phyloP scores from a whole-genome alignment of 2,329 filamentous ascomycete species.

The Sclerotinia sclerotiorum region DNA sequence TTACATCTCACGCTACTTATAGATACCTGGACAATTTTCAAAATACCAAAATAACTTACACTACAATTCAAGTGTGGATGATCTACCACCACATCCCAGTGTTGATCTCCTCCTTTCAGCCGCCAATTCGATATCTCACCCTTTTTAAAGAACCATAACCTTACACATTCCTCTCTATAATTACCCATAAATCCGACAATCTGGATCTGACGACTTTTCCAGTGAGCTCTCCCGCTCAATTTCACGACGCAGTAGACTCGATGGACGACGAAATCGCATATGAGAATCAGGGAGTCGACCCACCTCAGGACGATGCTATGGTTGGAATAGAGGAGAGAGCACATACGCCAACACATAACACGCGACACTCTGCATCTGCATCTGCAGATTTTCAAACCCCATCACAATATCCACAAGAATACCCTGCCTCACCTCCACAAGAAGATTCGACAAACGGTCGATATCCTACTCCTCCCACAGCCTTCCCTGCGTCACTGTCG shows the following conservation, averaged over 20 bases:
- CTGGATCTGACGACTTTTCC: slow-evolving; percentile 55
- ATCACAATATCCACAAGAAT: slow-evolving; percentile 36
- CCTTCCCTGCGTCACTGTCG: slow-evolving; percentile 39
- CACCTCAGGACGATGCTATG: slow-evolving; percentile 36
- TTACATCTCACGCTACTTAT: not conserved
- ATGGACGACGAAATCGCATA: slow-evolving; percentile 51
- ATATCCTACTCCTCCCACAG: slow-evolving; percentile 41
- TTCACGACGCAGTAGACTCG: slow-evolving; percentile 52
- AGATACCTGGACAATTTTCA: slow-evolving; percentile 4
- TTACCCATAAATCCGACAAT: slow-evolving; percentile 37
- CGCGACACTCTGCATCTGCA: slow-evolving; percentile 39
- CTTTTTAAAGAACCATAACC: slow-evolving; percentile 23
- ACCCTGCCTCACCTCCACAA: slow-evolving; percentile 35
- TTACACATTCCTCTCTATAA: slow-evolving; percentile 13
- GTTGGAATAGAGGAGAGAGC: slow-evolving; percentile 37
- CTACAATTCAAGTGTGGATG: slow-evolving; percentile 18
- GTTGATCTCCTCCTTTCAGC: slow-evolving; percentile 23
- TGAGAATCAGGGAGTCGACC: slow-evolving; percentile 35
- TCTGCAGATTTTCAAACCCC: slow-evolving; percentile 40
- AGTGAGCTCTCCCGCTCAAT: slow-evolving; percentile 53
- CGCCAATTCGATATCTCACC: slow-evolving; percentile 23
- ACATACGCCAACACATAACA: slow-evolving; percentile 38
- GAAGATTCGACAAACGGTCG: slow-evolving; percentile 35
- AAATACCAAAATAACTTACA: slow-evolving; percentile 15
- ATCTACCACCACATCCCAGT: slow-evolving; percentile 25